Percentiles rank a stretch among this genome's conserved stretches.
These are phyloP conservation scores for Globisporangium orthogonon DNA, from an alignment of 352 stramenopile species.

Conservation along the genomic window DNA sequence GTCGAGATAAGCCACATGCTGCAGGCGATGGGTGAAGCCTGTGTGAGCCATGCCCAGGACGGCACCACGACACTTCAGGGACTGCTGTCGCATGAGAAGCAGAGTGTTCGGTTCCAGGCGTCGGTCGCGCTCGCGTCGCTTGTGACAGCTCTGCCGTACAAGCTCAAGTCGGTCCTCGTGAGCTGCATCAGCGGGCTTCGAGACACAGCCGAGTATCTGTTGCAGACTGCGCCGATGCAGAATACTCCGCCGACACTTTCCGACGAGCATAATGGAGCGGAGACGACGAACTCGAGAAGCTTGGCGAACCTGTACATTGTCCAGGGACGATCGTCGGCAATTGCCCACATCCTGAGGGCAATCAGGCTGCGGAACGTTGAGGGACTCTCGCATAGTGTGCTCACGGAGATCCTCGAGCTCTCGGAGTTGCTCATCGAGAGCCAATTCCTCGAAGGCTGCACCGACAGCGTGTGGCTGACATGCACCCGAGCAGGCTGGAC, in stretches of 20 bases:
- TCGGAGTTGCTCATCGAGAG: conserved; percentile 71
- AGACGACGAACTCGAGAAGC: conserved; percentile 30
- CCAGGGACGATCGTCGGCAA: conserved; percentile 60
- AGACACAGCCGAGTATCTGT: conserved; percentile 26
- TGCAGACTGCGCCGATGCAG: conserved; percentile 18
- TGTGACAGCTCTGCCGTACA: conserved; percentile 61
- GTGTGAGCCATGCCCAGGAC: conserved; percentile 35
- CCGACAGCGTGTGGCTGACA: conserved; percentile 82
- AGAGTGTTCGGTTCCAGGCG: conserved; percentile 69
- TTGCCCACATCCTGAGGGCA: conserved; percentile 57
- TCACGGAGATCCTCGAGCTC: conserved; percentile 58
- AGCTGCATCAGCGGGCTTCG: conserved; percentile 35
- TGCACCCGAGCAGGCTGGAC: conserved; percentile 82
- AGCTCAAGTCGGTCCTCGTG: conserved; percentile 39
- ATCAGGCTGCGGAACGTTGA: conserved; percentile 33
- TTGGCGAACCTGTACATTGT: conserved; percentile 71
- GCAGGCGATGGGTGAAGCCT: conserved; percentile 60
- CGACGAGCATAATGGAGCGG: neutral
- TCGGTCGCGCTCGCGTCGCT: conserved; percentile 56
- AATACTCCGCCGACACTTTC: neutral
- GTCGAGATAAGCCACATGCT: conserved; percentile 65
- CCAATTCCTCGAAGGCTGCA: conserved; percentile 69
- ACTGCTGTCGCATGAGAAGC: conserved; percentile 59
- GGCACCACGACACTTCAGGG: conserved; percentile 30
- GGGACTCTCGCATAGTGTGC: conserved; percentile 44